These are phyloP conservation scores for Triangularia setosa DNA, from an alignment of 2,329 filamentous ascomycete species.

Conservation along the genomic window DNA sequence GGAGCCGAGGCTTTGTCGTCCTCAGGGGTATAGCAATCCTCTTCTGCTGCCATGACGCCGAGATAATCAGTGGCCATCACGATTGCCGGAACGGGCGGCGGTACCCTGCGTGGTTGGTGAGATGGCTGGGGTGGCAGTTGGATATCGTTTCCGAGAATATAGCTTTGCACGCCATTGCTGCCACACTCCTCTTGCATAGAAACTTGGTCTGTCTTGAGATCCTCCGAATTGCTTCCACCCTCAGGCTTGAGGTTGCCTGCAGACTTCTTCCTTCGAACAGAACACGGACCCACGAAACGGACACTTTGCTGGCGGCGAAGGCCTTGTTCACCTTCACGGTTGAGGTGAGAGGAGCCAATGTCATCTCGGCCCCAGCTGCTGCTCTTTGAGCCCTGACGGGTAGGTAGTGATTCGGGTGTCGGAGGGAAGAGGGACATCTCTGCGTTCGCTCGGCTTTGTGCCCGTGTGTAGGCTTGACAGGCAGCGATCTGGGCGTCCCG, in stretches of 20 bases:
- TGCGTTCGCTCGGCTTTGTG: conserved; percentile 39
- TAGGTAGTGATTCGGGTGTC: conserved; percentile 21
- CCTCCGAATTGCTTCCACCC: background rate
- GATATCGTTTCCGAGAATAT: conserved; percentile 1
- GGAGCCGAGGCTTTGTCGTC: conserved; percentile 46
- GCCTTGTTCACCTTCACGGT: conserved; percentile 23
- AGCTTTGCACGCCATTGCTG: conserved; percentile 5
- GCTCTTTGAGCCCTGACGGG: conserved; percentile 14
- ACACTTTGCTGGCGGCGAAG: conserved; percentile 51
- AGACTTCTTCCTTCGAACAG: conserved; percentile 14
- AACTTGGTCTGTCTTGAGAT: background rate
- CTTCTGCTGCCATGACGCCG: conserved; percentile 34
- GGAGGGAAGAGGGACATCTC: conserved; percentile 35
- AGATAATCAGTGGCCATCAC: conserved; percentile 34
- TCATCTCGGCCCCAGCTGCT: conserved; percentile 13
- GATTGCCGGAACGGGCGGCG: conserved; percentile 16
- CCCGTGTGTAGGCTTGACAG: conserved; percentile 54
- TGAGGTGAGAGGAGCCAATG: conserved; percentile 17
- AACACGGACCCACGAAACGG: conserved; percentile 42
- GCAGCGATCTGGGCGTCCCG: conserved; percentile 62
- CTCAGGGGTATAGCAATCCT: conserved; percentile 45
- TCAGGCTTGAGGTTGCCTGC: background rate
- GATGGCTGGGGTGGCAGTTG: conserved; percentile 2
- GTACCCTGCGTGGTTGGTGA: conserved; percentile 13
- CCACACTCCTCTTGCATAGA: conserved; percentile 2